A percentile compares a stretch with the other conserved stretches of the same genome.
Conservation (phyloP, 2,329 filamentous ascomycete genomes). For the Cercospora sp. region DNA sequence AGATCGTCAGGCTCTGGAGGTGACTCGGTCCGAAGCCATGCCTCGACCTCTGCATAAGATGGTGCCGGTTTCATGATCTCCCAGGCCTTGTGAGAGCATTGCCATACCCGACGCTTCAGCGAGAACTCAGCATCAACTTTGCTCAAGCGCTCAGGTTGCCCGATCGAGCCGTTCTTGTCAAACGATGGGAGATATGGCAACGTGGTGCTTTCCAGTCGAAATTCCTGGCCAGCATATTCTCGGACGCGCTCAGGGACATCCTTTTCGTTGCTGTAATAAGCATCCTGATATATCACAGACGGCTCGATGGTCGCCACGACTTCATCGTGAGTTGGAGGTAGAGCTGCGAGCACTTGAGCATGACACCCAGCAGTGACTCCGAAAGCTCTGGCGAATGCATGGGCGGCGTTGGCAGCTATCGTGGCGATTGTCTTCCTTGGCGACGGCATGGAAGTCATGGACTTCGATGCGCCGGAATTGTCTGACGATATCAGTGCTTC, state of each 20-base stretch:
- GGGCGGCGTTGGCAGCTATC: not conserved
- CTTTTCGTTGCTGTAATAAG: slow-evolving; percentile 78
- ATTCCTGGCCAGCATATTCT: slow-evolving; percentile 87
- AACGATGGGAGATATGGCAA: slow-evolving; percentile 80
- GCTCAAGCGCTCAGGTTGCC: slow-evolving; percentile 58
- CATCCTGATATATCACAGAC: slow-evolving; percentile 75
- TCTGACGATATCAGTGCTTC: not conserved
- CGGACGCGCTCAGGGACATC: slow-evolving; percentile 76
- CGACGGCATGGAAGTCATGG: slow-evolving; percentile 4
- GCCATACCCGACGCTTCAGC: slow-evolving; percentile 55
- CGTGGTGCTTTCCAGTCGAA: slow-evolving; percentile 72
- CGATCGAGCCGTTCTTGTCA: slow-evolving; percentile 47
- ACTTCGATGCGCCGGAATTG: not conserved
- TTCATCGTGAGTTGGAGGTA: slow-evolving; percentile 48
- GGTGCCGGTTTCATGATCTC: slow-evolving; percentile 73
- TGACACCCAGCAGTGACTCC: slow-evolving; percentile 17
- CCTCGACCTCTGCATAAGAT: slow-evolving; percentile 64
- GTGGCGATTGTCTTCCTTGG: not conserved
- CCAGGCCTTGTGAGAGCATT: slow-evolving; percentile 71
- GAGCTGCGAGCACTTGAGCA: slow-evolving; percentile 40
- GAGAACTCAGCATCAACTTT: slow-evolving; percentile 52
- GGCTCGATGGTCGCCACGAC: slow-evolving; percentile 62
- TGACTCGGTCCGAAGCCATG: slow-evolving; percentile 60
- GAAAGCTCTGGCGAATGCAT: slow-evolving; percentile 32
- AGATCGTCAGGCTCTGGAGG: slow-evolving; percentile 21